phyloP scores from a whole-genome alignment of 345 rosid genomes.

The Arabis hirsuta region DNA sequence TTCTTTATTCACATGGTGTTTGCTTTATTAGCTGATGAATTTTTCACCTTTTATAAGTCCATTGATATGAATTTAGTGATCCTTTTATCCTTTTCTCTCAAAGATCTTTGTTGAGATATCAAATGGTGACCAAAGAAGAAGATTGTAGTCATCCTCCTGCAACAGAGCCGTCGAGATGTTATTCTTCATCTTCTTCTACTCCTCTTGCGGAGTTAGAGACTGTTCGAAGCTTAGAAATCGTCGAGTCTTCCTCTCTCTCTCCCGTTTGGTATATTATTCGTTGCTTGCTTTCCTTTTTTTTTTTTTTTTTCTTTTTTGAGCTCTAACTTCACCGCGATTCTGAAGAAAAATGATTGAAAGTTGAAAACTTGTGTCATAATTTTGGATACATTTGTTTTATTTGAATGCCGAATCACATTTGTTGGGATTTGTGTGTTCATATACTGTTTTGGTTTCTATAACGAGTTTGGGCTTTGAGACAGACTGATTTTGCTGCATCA shows the following conservation, averaged over 20 bases:
- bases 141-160: conserved; percentile 7
- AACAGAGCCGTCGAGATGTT: conserved; percentile 18
- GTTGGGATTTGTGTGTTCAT: neutral
- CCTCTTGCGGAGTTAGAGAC: conserved; percentile 35
- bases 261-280: conserved; percentile 35
- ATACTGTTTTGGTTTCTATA: neutral
- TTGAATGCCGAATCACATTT: neutral
- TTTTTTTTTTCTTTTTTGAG: neutral
- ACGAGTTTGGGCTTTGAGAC: neutral
- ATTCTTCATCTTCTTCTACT: conserved; percentile 26
- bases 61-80: conserved; percentile 19
- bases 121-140: conserved; percentile 35
- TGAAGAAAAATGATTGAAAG: neutral
- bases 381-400: neutral
- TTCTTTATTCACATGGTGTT: conserved; percentile 24
- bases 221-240: conserved; percentile 31
- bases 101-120: conserved; percentile 1
- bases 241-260: conserved; percentile 23
- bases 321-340: neutral
- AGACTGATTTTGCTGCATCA: neutral
- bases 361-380: neutral
- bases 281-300: neutral
- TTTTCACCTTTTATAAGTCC: conserved; percentile 4
- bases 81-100: neutral
- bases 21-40: neutral